phyloP scores from a whole-genome alignment of 345 rosid species.

The Crucihimalaya himalaica region DNA sequence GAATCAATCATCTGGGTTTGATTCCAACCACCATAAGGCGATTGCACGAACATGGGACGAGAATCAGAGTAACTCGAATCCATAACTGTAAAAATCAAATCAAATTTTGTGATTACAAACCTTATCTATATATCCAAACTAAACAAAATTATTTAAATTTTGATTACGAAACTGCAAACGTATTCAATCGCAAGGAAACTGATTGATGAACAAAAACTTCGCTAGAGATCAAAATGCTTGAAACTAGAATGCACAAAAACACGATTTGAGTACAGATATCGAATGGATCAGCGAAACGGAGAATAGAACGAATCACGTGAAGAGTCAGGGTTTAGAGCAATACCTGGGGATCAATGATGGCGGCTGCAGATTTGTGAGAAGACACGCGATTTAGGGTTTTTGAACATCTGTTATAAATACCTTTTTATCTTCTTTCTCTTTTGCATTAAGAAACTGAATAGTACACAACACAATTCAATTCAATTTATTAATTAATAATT shows the following conservation, averaged over 20 bases:
- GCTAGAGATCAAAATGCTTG: conserved; percentile 35
- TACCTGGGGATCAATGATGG: conserved; percentile 39
- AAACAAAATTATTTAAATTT: neutral
- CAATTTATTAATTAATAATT: neutral
- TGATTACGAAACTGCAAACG: neutral
- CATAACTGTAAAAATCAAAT: conserved; percentile 13
- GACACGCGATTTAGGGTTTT: conserved; percentile 38
- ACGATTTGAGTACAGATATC: neutral
- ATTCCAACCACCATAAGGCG: conserved; percentile 60
- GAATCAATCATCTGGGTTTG: conserved; percentile 43
- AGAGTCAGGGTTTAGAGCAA: neutral
- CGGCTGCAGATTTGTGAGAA: conserved; percentile 39
- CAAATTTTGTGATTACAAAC: conserved; percentile 1
- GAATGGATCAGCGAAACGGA: conserved; percentile 15
- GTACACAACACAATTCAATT: neutral
- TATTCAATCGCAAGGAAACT: conserved; percentile 6
- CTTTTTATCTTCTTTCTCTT: conserved; percentile 8
- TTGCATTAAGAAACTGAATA: conserved; percentile 17
- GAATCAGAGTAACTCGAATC: conserved; percentile 65
- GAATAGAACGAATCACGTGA: neutral
- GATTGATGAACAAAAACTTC: neutral
- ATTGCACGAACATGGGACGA: conserved; percentile 45
- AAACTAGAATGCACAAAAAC: conserved; percentile 13
- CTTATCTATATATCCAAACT: neutral
- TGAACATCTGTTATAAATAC: conserved; percentile 37